Percentiles rank a stretch among this genome's conserved stretches.
Conservation (phyloP, 176 grass and related monocot genomes). For the Oryza nivara region DNA sequence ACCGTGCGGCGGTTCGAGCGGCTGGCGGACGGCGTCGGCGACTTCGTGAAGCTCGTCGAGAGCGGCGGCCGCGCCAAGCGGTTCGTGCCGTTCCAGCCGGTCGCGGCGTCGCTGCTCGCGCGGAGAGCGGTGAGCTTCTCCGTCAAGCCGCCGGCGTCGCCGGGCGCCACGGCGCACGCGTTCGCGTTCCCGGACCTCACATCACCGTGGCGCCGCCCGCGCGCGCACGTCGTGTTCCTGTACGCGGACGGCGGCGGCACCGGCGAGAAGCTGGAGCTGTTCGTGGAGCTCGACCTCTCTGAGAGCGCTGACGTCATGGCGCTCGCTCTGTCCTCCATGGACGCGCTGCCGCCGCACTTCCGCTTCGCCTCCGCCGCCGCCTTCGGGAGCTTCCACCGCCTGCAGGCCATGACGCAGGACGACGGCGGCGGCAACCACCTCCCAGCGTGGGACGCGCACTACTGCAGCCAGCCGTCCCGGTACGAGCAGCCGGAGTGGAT, state of each 20-base stretch:
- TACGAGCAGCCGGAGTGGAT: neutral
- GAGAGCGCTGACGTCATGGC: constrained; percentile 13
- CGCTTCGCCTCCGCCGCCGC: constrained; percentile 1
- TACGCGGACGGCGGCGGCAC: neutral
- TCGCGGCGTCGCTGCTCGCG: constrained; percentile 5
- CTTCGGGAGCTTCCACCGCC: constrained; percentile 6
- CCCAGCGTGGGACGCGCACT: neutral
- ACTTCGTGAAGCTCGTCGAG: neutral
- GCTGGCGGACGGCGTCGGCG: neutral
- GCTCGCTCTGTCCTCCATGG: neutral
- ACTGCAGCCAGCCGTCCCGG: constrained; percentile 1
- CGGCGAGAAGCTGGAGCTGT: constrained; percentile 11
- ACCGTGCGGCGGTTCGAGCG: neutral
- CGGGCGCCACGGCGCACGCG: neutral
- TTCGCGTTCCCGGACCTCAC: constrained; percentile 21
- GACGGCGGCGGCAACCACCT: neutral
- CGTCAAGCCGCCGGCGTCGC: neutral
- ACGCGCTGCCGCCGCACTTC: constrained; percentile 8
- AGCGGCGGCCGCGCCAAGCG: constrained; percentile 1
- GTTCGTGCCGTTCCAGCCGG: neutral
- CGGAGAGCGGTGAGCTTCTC: neutral
- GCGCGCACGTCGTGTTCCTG: constrained; percentile 6
- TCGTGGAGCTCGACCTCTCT: neutral
- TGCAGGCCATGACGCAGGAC: neutral
- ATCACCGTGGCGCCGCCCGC: neutral